Evolutionary conservation across 2,329 filamentous ascomycete genomes (phyloP), one percentile per base, ranked within the genome.

Genomic region (Macrophomina tecta): DNA sequence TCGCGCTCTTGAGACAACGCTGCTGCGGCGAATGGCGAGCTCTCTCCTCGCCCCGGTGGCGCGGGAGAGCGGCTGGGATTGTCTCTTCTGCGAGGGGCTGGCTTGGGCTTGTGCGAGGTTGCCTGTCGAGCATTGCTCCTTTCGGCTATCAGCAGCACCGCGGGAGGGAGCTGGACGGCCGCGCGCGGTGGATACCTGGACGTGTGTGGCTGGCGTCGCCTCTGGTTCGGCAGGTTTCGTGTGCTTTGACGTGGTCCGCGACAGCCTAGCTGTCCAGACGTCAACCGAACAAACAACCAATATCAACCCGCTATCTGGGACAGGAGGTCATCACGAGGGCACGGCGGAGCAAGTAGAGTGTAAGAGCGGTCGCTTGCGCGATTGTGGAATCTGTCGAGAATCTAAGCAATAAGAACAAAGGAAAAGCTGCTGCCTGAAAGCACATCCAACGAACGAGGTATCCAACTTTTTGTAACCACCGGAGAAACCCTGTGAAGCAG

Each of bases 71-170:
- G 5, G 30, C 58, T 62, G 58, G 58, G 58, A 62, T 62, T 3
- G 18, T 40, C 14, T 11, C 16, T 23, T 28, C 45, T 62, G 58
- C 58, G 58, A 62, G 34, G 58, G 45, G 32, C 58, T 18, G 58
- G 30, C 16, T 28, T 23, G 30, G 16, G 46, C 30, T 38, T 49
- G 58, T 62, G 58, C 58, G 32, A 62, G 30, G 58, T 62, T 62
- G 58, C 58, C 58, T 62, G 58, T 49, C 58, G 58, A 62, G 58
- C 58, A 62, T 62, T 62, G 32, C 58, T 62, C n/a, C 45, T 62
- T 61, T 49, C 16, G 58, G 58, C 30, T 5, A 6, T 11, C 11
- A 11, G 55, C 18, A 42, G 36, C 12, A 28, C 14, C 6, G 55
- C 34, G 7, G 28, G 55, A 40, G 32, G 30, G 58, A 62, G 52